These are phyloP conservation scores for Lentinus brumalis DNA, from an alignment of 768 basidiomycete genomes.

Conservation along the genomic window DNA sequence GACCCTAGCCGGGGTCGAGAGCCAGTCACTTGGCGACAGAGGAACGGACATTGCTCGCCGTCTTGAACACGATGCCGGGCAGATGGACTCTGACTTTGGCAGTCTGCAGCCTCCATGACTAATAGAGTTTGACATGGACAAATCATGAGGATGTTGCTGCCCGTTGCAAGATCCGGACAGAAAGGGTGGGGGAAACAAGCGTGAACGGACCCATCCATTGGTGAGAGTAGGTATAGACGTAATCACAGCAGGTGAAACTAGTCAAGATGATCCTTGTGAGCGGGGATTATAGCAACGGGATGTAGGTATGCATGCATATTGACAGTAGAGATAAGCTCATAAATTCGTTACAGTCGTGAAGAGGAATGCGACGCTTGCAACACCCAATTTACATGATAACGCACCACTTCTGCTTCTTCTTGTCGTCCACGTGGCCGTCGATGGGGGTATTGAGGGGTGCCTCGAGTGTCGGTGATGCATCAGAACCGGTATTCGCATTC, in stretches of 20 bases:
- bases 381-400: constrained; percentile 30
- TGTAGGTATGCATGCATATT: constrained; percentile 19
- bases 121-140: too few relatives aligned
- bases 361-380: constrained; percentile 3
- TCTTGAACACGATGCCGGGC: too few relatives aligned
- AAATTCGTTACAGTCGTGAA: constrained; percentile 24
- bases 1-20: too few relatives aligned
- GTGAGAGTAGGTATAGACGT: background rate
- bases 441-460: constrained; percentile 23
- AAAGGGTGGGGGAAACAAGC: background rate
- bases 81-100: too few relatives aligned
- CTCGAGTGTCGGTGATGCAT: constrained; percentile 18
- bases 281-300: constrained; percentile 15
- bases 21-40: too few relatives aligned
- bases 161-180: background rate
- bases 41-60: too few relatives aligned
- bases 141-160: background rate
- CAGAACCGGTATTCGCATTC: constrained; percentile 2
- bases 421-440: constrained; percentile 20
- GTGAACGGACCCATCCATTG: background rate
- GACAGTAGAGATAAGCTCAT: constrained; percentile 12
- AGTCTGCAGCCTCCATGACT: too few relatives aligned
- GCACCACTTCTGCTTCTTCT: constrained; percentile 31
- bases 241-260: constrained; percentile 8
- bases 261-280: constrained; percentile 7